These are phyloP conservation scores for Penstemon eatonii DNA, from an alignment of 257 asterid species.

Conservation along the genomic window DNA sequence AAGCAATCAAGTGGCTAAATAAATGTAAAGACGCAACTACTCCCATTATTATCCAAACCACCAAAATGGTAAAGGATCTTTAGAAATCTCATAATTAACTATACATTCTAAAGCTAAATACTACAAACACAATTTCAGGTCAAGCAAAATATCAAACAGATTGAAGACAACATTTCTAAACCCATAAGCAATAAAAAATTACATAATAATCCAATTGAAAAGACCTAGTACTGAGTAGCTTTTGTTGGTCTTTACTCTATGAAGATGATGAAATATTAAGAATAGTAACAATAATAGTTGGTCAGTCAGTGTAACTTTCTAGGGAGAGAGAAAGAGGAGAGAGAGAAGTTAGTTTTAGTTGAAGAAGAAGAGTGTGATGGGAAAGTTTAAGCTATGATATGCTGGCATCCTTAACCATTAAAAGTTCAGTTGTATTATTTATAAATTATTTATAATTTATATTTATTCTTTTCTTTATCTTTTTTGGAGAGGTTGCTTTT, in stretches of 20 bases:
- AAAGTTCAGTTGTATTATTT: no score
- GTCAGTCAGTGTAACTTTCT: constrained; percentile 28
- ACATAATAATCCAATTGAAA: background rate
- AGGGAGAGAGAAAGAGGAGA: constrained; percentile 15
- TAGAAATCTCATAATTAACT: constrained; percentile 10
- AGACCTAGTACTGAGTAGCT: constrained; percentile 17
- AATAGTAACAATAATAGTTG: background rate
- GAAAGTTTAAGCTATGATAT: constrained; percentile 37
- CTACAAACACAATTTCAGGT: background rate
- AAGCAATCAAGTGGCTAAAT: constrained; percentile 18
- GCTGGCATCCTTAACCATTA: constrained; percentile 42
- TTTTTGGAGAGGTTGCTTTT: constrained; percentile 12
- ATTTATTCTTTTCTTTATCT: background rate
- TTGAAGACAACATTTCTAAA: constrained; percentile 12
- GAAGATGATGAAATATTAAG: background rate
- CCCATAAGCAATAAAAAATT: constrained; percentile 11
- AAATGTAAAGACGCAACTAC: background rate
- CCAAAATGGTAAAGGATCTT: constrained; percentile 25
- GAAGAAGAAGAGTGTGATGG: constrained; percentile 34
- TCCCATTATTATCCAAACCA: constrained; percentile 7
- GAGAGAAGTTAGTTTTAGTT: constrained; percentile 35
- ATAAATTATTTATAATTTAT: no score
- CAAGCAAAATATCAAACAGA: constrained; percentile 24
- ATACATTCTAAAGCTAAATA: constrained; percentile 19
- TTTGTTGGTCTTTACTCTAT: background rate